Base-by-base conservation (phyloP, 805 yeast genomes). In the Ogataea methylovora region DNA sequence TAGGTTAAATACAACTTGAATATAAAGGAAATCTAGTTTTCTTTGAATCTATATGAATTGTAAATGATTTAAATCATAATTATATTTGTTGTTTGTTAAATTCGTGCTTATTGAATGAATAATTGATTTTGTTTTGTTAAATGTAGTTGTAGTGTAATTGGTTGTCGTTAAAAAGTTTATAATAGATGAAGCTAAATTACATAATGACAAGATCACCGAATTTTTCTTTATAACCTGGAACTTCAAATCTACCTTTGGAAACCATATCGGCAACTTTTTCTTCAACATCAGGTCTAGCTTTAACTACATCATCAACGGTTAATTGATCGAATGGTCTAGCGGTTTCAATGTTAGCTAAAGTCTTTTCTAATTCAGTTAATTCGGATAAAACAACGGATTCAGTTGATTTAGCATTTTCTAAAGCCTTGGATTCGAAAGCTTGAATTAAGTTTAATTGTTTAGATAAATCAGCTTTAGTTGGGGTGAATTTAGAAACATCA, bases 321-420 rank as follows among this genome's bases (percentile, higher is more conserved):
- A 92, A 80, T 69, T 92, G 88, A 61, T 86, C 96, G 57, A 92
- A 88, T 54, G 98, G 95, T 73, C 97, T 85, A 41, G 98, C 97
- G 48, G 83, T 67, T 71, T 92, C 94, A 61, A 92, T 92, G 73
- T 92, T 90, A 61, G 77, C 76, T 60, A 92, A 74, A 41, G 98
- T 90, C 66, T 75, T 79, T 63, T 84, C 78, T 60, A 92, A 77
- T 52, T 86, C 87, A 48, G 73, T 68, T 54, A 92, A 73, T 71
- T 92, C 97, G 51, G 80, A 78, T 46, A 78, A 67, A 43, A 92
- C 97, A 51, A 88, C 78, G 44, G 77, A 65, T 71, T 90, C 97
- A 44, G 98, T 92, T 52, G 79, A 76, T 69, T 84, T 76, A 49
- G 98, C 98, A 65, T 88, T 90, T 66, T 84, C 95, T 51, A 92